These are phyloP conservation scores for Rhodotorula toruloides DNA, from an alignment of 768 basidiomycete species.

Conservation along the genomic window DNA sequence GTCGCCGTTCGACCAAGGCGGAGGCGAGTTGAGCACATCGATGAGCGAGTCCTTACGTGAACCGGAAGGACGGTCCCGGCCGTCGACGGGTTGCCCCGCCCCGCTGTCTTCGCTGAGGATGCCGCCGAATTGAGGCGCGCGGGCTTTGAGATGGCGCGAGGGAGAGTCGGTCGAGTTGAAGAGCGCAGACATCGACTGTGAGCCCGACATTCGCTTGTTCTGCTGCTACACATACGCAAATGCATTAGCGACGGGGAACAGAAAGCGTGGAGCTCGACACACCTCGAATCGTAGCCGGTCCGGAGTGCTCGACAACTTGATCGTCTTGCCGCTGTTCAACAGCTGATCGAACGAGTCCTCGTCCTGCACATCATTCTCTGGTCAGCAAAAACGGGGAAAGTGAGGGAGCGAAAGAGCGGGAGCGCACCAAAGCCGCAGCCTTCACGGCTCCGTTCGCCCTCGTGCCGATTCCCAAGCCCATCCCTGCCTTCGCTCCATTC, in stretches of 20 bases:
- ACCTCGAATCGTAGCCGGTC: constrained; percentile 94
- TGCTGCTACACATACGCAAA: background rate
- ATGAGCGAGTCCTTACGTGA: constrained; percentile 18
- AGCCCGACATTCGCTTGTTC: background rate
- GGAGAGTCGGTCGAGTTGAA: background rate
- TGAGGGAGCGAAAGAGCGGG: background rate
- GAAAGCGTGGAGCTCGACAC: constrained; percentile 44
- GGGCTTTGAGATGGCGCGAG: constrained; percentile 7
- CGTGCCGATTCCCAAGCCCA: background rate
- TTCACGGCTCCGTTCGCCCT: background rate
- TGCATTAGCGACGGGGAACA: background rate
- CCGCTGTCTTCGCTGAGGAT: constrained; percentile 13
- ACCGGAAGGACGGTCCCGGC: too few relatives aligned
- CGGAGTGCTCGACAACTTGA: constrained; percentile 93
- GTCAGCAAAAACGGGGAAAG: too few relatives aligned
- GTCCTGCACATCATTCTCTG: constrained; percentile 57
- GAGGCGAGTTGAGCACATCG: constrained; percentile 18
- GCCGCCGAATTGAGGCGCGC: constrained; percentile 11
- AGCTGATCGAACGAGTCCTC: constrained; percentile 83
- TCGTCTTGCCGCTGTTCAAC: constrained; percentile 80
- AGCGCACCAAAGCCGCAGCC: background rate
- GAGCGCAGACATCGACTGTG: background rate
- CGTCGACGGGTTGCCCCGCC: too few relatives aligned
- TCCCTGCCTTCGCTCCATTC: too few relatives aligned
- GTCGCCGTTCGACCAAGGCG: constrained; percentile 17